Conservation (phyloP, 305 asterid genomes). For the Solanum hybrid region DNA sequence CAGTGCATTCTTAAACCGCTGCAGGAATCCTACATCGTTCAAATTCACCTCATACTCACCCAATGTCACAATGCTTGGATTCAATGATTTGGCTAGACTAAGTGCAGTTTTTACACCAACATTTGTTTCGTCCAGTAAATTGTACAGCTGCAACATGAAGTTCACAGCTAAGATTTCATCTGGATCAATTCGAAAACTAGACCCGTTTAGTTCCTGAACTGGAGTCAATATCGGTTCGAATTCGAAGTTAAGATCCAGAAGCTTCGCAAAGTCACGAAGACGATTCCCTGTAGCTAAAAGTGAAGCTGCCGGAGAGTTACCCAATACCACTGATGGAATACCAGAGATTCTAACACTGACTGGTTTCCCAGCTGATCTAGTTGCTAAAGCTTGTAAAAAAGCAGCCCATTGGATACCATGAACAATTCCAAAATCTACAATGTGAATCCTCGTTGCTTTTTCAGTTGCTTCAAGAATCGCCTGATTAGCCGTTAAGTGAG, state of each 20-base stretch:
- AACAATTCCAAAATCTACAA: conserved; percentile 82
- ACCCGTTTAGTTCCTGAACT: conserved; percentile 34
- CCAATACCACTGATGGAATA: conserved; percentile 68
- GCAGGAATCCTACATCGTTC: conserved; percentile 50
- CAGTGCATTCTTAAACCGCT: conserved; percentile 65
- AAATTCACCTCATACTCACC: conserved; percentile 70
- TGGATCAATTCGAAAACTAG: conserved; percentile 52
- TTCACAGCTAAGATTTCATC: conserved; percentile 67
- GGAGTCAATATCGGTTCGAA: conserved; percentile 62
- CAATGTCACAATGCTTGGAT: conserved; percentile 68
- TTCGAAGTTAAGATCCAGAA: conserved; percentile 73
- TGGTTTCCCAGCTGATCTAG: conserved; percentile 80
- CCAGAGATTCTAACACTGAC: conserved; percentile 63
- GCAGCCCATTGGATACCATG: conserved; percentile 99
- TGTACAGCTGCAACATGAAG: conserved; percentile 82
- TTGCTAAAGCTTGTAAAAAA: conserved; percentile 76
- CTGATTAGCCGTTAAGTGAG: conserved; percentile 85
- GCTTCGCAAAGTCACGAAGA: conserved; percentile 59
- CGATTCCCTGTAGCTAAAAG: conserved; percentile 82
- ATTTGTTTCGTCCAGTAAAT: conserved; percentile 48
- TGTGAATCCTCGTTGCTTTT: conserved; percentile 50
- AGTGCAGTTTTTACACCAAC: conserved; percentile 48
- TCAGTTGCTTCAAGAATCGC: conserved; percentile 83
- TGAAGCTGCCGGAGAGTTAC: conserved; percentile 45
- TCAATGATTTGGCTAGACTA: conserved; percentile 56